phyloP scores from a whole-genome alignment of 768 basidiomycete genomes.

The Lactarius indigo region DNA sequence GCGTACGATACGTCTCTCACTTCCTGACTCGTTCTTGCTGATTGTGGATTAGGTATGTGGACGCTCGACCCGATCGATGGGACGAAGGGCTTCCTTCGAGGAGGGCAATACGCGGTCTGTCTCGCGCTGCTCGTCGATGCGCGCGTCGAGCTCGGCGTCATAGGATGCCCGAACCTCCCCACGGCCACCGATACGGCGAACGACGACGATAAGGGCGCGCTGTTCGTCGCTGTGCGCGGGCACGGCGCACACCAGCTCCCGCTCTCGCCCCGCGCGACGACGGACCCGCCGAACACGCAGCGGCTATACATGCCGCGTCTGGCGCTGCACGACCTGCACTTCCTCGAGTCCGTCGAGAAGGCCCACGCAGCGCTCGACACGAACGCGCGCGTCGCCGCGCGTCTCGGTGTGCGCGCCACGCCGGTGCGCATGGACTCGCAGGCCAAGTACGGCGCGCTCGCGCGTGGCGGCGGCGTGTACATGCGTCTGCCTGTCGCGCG shows the following conservation, averaged over 20 bases:
- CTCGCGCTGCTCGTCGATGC: slow-evolving; percentile 52
- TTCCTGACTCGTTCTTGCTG: slow-evolving; percentile 3
- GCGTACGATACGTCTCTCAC: slow-evolving; percentile 44
- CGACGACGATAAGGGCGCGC: slow-evolving; percentile 49
- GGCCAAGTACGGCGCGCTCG: slow-evolving; percentile 88
- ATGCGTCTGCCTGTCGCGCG: slow-evolving; percentile 73
- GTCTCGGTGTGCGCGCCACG: slow-evolving; percentile 60
- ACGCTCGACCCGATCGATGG: slow-evolving; percentile 54
- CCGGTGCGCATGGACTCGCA: slow-evolving; percentile 92
- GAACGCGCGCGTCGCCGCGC: slow-evolving; percentile 65
- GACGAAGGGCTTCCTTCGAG: slow-evolving; percentile 58
- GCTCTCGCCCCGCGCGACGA: slow-evolving; percentile 46
- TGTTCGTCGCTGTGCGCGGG: slow-evolving; percentile 85
- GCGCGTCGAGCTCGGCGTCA: slow-evolving; percentile 51
- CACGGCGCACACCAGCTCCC: slow-evolving; percentile 77
- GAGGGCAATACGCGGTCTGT: slow-evolving; percentile 61
- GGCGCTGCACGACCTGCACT: slow-evolving; percentile 47
- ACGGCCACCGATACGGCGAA: slow-evolving; percentile 23
- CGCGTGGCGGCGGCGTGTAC: slow-evolving; percentile 59
- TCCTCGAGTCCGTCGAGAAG: slow-evolving; percentile 91
- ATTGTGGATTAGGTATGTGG: slow-evolving; percentile 35
- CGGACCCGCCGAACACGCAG: slow-evolving; percentile 36
- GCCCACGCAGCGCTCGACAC: slow-evolving; percentile 89
- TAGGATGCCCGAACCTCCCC: slow-evolving; percentile 86
- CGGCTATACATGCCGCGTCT: slow-evolving; percentile 53